Base-by-base conservation (phyloP, 495 filamentous ascomycete genomes). In the Hypoxylon fragiforme region DNA sequence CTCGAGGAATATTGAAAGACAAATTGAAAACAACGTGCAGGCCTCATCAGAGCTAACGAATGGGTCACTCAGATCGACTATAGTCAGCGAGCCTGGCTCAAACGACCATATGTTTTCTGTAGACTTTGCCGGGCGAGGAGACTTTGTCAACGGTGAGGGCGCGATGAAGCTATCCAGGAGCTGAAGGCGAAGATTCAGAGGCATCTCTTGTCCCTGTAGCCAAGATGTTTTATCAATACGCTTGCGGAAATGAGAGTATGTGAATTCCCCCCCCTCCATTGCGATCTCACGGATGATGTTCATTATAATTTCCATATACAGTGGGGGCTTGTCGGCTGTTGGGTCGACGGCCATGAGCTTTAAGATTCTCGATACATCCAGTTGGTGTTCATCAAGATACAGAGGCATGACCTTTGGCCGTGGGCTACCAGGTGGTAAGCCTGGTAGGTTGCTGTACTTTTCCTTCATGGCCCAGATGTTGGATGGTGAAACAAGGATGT, bases 21-120 rank as follows among this genome's bases (percentile, higher is more conserved):
- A 77, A 24, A 85, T 79, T 15, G 81, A 75, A 49, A 86, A 86
- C 3, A 87, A 49, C 0, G 69, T 61, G 51, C 82, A 87, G 0
- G 81, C 84, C 9, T 73, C 75, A 13, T 76, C 71, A 1, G 80
- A 69, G 11, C 78, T 73, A 1, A 84, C 69, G 54, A 81, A 86
- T 0, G 82, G 81, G 57, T 80, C 82, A 12, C 73, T 81, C 20
- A 87, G 67, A 53, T 88, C 83, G 16, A 86, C 69, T 39, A 88
- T 83, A 0, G 83, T 87, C 31, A 87, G 60, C 4, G 68, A 68
- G 4, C 81, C 80, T 0, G 78, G 74, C 11, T 46, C 16, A 15
- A 58, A 52, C 3, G 35, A 30, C 47, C 47, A 58, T 3, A 52
- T 48, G 19, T 52, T 18, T 0, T 47, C 42, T 3, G 16, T 1